Conservation (phyloP, 192 early-diverging fungal genomes). For the Coemansia sp. region DNA sequence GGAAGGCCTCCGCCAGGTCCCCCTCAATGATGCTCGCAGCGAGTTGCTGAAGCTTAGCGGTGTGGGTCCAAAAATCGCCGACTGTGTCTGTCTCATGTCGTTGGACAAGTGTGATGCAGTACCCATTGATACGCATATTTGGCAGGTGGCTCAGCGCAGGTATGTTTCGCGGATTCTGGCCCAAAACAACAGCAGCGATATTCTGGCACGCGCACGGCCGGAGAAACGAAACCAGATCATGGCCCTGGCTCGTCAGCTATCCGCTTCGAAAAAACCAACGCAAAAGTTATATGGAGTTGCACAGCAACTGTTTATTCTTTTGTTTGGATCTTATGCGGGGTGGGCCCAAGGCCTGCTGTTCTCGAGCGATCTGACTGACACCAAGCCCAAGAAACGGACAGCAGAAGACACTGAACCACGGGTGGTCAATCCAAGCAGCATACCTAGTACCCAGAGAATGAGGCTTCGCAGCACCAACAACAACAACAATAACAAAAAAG, state of each 20-base stretch:
- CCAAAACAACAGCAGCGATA: not conserved
- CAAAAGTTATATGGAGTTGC: conserved; percentile 62
- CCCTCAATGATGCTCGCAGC: conserved; percentile 46
- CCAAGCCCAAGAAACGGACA: conserved; percentile 29
- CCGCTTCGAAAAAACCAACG: conserved; percentile 57
- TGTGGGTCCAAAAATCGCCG: conserved; percentile 95
- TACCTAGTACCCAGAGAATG: not conserved
- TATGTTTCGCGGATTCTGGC: conserved; percentile 52
- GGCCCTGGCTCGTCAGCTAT: conserved; percentile 25
- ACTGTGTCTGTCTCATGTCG: conserved; percentile 91
- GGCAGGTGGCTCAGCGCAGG: conserved; percentile 83
- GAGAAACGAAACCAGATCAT: conserved; percentile 3
- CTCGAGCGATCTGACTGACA: conserved; percentile 33
- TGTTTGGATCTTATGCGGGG: conserved; percentile 78
- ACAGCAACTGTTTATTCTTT: conserved; percentile 59
- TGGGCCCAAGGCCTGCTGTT: conserved; percentile 70
- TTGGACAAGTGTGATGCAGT: conserved; percentile 76
- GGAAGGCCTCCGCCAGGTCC: conserved; percentile 47
- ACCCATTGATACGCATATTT: conserved; percentile 94
- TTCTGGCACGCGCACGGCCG: not conserved
- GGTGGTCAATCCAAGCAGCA: not conserved
- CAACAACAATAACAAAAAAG: not conserved
- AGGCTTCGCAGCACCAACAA: conserved; percentile 2
- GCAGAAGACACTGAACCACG: not conserved
- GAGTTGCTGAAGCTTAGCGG: conserved; percentile 69